phyloP scores from a whole-genome alignment of 495 filamentous ascomycete genomes.

The Podospora australis region DNA sequence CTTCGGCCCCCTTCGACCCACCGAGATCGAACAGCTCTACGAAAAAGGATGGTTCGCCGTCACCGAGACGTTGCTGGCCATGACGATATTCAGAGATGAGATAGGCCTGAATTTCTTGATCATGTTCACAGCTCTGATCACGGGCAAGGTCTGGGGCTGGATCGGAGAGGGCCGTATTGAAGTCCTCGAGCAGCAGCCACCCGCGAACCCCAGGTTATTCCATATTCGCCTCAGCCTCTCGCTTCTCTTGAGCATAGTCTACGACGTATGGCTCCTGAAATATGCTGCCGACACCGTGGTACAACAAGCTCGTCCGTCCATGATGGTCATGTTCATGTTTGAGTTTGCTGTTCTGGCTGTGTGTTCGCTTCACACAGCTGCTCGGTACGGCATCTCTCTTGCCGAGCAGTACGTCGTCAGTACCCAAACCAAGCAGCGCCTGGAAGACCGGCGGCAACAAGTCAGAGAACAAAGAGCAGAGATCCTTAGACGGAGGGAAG shows the following conservation, averaged over 20 bases:
- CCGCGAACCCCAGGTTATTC: conserved; percentile 83
- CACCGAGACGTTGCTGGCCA: conserved; percentile 91
- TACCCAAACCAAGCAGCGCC: conserved; percentile 58
- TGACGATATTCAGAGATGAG: conserved; percentile 98
- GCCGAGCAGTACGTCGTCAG: conserved; percentile 67
- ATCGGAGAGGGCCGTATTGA: conserved; percentile 93
- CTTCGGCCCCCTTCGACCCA: conserved; percentile 83
- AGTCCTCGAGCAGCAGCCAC: conserved; percentile 89
- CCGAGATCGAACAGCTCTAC: conserved; percentile 94
- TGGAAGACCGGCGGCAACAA: conserved; percentile 54
- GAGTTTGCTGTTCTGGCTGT: conserved; percentile 86
- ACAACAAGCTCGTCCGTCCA: conserved; percentile 77
- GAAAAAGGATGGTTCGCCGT: conserved; percentile 97
- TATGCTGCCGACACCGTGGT: conserved; percentile 81
- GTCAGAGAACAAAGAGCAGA: conserved; percentile 54
- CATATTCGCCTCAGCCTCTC: conserved; percentile 76
- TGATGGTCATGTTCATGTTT: conserved; percentile 99
- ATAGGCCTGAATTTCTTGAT: conserved; percentile 88
- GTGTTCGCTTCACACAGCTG: conserved; percentile 68
- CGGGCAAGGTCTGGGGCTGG: conserved; percentile 96
- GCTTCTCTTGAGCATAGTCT: conserved; percentile 65
- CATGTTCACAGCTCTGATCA: conserved; percentile 91
- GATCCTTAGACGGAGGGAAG: conserved; percentile 55
- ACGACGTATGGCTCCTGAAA: conserved; percentile 67
- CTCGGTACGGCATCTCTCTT: conserved; percentile 74